Evolutionary conservation across 1,284 basidiomycete species (phyloP), one percentile per base, ranked within the genome.

Genomic region (Fistulinella cinereoalba): DNA sequence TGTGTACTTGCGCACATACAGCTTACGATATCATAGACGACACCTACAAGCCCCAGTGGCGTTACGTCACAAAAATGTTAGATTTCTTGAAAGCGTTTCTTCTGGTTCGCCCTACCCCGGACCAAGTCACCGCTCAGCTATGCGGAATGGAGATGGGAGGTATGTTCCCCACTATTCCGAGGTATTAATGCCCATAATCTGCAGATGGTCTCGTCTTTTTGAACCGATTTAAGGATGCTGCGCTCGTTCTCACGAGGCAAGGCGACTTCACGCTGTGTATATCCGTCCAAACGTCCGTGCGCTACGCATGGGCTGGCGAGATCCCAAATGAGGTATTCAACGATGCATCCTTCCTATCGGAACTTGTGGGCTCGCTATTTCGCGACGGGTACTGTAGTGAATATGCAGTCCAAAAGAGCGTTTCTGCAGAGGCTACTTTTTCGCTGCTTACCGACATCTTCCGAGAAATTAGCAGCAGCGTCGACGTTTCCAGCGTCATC

Each of bases 381-480:
- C 7, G 12, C 24, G n/a, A 9, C 13, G n/a, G 16, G 6, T 11
- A 15, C 19, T 22, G 1, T 37, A n/a, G 21, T 15, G 58, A 71
- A n/a, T n/a, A n/a, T n/a, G n/a, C n/a, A n/a, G n/a, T n/a, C n/a
- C n/a, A n/a, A n/a, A n/a, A n/a, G n/a, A n/a, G n/a, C n/a, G n/a
- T n/a, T n/a, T n/a, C n/a, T n/a, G n/a, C n/a, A n/a, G n/a, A n/a
- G n/a, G n/a, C n/a, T n/a, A n/a, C n/a, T n/a, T n/a, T n/a, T n/a
- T n/a, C n/a, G 36, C 55, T 75, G 5, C 62, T 78, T 15, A 63
- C 64, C 6, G 68, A 65, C 31, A 74, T 76, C 37, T 55, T 75
- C 15, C 65, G 65, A 21, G 71, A 66, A 3, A 37, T 53, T 50
- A 62, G 23, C 34, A 48, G 16, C 33, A 48, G 7, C 6, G 51